phyloP scores from a whole-genome alignment of 441 rosid genomes.

The Erysimum pusillum region DNA sequence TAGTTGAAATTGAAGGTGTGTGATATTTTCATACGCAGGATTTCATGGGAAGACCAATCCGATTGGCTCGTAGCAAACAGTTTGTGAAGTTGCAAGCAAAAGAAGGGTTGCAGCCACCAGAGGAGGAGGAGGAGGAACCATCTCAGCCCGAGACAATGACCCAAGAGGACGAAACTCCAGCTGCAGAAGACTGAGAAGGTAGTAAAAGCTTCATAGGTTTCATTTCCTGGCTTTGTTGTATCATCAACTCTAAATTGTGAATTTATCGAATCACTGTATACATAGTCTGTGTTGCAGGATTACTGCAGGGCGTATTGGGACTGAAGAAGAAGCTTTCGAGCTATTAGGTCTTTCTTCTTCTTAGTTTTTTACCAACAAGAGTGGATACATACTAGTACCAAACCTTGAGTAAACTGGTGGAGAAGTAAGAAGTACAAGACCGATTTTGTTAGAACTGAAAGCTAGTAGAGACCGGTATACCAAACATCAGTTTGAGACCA shows the following conservation, averaged over 20 bases:
- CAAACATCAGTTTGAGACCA: conserved; percentile 24
- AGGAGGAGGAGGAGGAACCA: conserved; percentile 48
- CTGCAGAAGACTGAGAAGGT: conserved; percentile 34
- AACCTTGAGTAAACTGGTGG: conserved; percentile 5
- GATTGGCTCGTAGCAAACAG: conserved; percentile 74
- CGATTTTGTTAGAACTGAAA: conserved; percentile 18
- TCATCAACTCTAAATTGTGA: conserved; percentile 12
- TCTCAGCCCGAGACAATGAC: conserved; percentile 39
- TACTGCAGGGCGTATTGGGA: conserved; percentile 13
- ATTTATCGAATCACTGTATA: background rate
- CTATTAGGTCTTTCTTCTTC: background rate
- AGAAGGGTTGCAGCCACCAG: conserved; percentile 51
- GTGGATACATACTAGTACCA: conserved; percentile 12
- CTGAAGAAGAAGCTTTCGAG: conserved; percentile 24
- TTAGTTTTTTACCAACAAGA: conserved; percentile 21
- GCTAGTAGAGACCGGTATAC: conserved; percentile 11
- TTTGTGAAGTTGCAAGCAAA: conserved; percentile 65
- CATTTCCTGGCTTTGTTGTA: background rate
- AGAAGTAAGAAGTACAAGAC: conserved; percentile 27
- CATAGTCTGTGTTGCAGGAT: conserved; percentile 31
- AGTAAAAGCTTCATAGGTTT: background rate
- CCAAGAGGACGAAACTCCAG: conserved; percentile 13
- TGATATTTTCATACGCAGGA: conserved; percentile 47
- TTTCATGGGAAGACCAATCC: conserved; percentile 77
- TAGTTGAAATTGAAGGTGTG: conserved; percentile 20